These are phyloP conservation scores for Cucurbitaria berberidis DNA, from an alignment of 2,329 filamentous ascomycete species.

Conservation along the genomic window DNA sequence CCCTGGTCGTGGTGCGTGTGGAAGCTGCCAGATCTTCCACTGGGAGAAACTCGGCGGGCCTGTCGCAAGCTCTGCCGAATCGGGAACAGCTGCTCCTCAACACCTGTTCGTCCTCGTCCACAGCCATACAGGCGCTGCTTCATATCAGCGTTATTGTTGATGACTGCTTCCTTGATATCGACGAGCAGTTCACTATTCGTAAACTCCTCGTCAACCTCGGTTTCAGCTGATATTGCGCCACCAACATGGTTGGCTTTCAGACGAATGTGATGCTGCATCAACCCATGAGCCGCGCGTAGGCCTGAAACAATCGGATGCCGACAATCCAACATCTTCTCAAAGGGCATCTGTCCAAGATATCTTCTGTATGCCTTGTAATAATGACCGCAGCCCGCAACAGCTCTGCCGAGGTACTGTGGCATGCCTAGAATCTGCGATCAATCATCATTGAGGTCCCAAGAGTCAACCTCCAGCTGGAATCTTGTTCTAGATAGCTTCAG, in stretches of 20 bases:
- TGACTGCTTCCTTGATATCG: background rate
- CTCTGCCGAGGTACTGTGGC: too few relatives aligned
- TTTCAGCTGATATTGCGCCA: conserved; percentile 11
- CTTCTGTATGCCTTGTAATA: too few relatives aligned
- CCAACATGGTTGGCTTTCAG: background rate
- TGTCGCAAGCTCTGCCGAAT: conserved; percentile 24
- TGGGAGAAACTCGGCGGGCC: background rate
- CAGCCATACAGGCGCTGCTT: conserved; percentile 20
- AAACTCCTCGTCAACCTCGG: conserved; percentile 7
- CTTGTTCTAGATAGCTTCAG: background rate
- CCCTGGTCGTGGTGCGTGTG: too few relatives aligned
- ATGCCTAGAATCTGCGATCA: too few relatives aligned
- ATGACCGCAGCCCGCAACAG: too few relatives aligned
- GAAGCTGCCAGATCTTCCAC: background rate
- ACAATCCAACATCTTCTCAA: too few relatives aligned
- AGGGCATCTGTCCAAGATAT: too few relatives aligned
- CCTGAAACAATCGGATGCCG: background rate
- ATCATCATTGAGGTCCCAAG: too few relatives aligned
- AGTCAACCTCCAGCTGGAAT: too few relatives aligned
- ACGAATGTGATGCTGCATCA: background rate
- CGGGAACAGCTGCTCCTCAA: conserved; percentile 25
- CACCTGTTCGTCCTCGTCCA: conserved; percentile 22
- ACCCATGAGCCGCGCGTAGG: background rate
- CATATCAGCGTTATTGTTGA: conserved; percentile 9
- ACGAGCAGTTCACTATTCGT: background rate